These are phyloP conservation scores for Quercus lobata DNA, from an alignment of 331 rosid genomes.

Conservation along the genomic window DNA sequence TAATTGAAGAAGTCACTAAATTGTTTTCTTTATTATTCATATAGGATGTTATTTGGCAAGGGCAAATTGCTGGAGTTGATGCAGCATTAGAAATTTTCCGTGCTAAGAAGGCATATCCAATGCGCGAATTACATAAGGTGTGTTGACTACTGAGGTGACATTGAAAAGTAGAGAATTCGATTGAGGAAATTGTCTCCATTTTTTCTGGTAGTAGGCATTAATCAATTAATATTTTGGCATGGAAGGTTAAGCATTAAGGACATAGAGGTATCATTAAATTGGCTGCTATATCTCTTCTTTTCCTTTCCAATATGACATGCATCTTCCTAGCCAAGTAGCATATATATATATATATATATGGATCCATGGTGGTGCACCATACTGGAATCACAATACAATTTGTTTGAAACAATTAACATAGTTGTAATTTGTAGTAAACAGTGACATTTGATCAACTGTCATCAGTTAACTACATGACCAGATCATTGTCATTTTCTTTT, in stretches of 20 bases:
- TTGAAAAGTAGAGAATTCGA: neutral
- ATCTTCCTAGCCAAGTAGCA: neutral
- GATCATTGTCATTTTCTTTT: too few relatives aligned
- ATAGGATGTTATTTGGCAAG: slow-evolving; percentile 95
- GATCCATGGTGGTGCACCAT: neutral
- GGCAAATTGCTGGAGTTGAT: slow-evolving; percentile 71
- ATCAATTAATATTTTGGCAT: neutral
- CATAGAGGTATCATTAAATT: neutral
- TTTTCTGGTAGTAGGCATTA: neutral
- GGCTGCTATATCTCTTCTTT: neutral
- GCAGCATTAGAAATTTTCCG: slow-evolving; percentile 69
- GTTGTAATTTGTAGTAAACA: neutral
- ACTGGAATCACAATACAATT: neutral
- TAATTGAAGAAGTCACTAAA: neutral
- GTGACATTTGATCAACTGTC: neutral
- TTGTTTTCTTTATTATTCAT: slow-evolving; percentile 8
- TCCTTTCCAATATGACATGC: neutral
- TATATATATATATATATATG: neutral
- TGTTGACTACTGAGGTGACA: slow-evolving; percentile 16
- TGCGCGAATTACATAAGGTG: slow-evolving; percentile 69
- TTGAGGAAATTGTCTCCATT: slow-evolving; percentile 7
- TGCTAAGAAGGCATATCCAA: slow-evolving; percentile 81
- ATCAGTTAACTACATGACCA: too few relatives aligned
- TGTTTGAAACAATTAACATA: neutral
- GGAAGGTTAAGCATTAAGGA: neutral